These are phyloP conservation scores for Candida coquimbonensis DNA, from an alignment of 805 yeast species.

Conservation along the genomic window DNA sequence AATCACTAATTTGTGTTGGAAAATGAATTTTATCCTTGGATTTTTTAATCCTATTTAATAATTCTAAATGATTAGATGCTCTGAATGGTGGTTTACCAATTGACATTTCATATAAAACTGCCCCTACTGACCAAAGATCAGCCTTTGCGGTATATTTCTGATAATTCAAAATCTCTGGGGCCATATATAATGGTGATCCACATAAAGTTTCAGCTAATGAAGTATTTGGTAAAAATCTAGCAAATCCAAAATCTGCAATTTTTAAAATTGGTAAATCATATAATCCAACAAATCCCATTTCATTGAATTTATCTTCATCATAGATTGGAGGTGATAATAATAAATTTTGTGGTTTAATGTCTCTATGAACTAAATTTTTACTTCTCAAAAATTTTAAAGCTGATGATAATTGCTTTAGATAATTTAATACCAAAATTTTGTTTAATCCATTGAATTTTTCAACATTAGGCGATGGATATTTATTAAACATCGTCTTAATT, in stretches of 20 bases:
- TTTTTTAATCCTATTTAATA: slow-evolving; percentile 77
- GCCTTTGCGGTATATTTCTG: slow-evolving; percentile 97
- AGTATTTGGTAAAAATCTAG: slow-evolving; percentile 86
- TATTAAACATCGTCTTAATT: slow-evolving; percentile 63
- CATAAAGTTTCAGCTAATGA: slow-evolving; percentile 95
- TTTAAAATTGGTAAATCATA: slow-evolving; percentile 88
- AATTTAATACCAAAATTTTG: slow-evolving; percentile 71
- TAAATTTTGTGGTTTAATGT: slow-evolving; percentile 87
- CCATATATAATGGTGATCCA: slow-evolving; percentile 98
- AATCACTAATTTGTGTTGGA: slow-evolving; percentile 51
- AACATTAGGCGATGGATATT: slow-evolving; percentile 71
- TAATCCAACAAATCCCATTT: slow-evolving; percentile 57
- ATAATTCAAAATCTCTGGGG: slow-evolving; percentile 90
- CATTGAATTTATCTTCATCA: slow-evolving; percentile 48
- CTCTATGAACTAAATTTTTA: slow-evolving; percentile 87
- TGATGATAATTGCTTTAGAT: slow-evolving; percentile 77
- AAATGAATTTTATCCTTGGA: slow-evolving; percentile 73
- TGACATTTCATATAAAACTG: slow-evolving; percentile 91
- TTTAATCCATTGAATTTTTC: slow-evolving; percentile 72
- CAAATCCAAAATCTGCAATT: slow-evolving; percentile 97
- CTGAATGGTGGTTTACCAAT: slow-evolving; percentile 96
- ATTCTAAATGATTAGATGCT: slow-evolving; percentile 88
- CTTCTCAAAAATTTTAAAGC: slow-evolving; percentile 78
- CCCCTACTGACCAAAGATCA: slow-evolving; percentile 97
- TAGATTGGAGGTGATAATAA: slow-evolving; percentile 77